phyloP scores from a whole-genome alignment of 495 filamentous ascomycete genomes.

The Clohesyomyces aquaticus region DNA sequence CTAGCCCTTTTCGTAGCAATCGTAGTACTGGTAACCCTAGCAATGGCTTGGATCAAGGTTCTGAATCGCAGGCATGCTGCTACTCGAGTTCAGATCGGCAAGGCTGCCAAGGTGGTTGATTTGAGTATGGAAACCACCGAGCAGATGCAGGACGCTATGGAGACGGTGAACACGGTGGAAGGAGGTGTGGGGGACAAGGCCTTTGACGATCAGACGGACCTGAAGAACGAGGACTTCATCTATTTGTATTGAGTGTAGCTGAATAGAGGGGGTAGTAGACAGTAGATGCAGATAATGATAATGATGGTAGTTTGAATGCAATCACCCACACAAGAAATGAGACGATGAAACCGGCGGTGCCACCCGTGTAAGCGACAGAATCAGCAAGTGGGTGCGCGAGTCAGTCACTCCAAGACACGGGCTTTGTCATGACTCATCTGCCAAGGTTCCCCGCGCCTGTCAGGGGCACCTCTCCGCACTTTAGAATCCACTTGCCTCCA shows the following conservation, averaged over 20 bases:
- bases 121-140: conserved; percentile 38
- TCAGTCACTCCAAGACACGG: not conserved
- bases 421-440: too few species aligned
- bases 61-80: conserved; percentile 59
- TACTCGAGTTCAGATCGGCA: conserved; percentile 55
- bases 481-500: not conserved
- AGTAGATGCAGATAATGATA: not conserved
- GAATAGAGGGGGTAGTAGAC: not conserved
- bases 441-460: not conserved
- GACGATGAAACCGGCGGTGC: too few species aligned
- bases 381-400: too few species aligned
- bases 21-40: conserved; percentile 52
- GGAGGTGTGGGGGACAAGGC: conserved; percentile 42
- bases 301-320: too few species aligned
- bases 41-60: conserved; percentile 51
- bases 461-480: conserved; percentile 6
- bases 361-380: too few species aligned
- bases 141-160: conserved; percentile 26
- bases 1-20: conserved; percentile 61
- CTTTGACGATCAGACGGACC: conserved; percentile 44
- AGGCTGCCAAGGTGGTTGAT: conserved; percentile 46
- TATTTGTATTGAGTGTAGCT: conserved; percentile 15
- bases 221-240: conserved; percentile 47
- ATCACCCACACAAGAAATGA: too few species aligned
- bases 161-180: conserved; percentile 24